Base-by-base conservation (phyloP, 768 basidiomycete genomes). In the Aureoboletus auriporus region DNA sequence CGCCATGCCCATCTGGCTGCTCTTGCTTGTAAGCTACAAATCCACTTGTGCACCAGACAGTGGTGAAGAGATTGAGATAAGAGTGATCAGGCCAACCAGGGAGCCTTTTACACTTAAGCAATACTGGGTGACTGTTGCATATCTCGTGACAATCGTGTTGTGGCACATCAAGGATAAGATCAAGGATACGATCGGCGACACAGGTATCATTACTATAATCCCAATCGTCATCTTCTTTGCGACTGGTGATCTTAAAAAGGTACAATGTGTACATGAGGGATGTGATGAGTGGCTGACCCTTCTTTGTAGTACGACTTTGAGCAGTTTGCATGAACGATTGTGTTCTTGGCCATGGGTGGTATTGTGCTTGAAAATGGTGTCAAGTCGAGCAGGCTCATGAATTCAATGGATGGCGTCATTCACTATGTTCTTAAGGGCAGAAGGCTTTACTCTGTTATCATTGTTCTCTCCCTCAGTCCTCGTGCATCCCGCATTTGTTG, bases 291-390 rank as follows among this genome's bases (percentile, higher is more conserved):
- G 29, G 46, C 33, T 57, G 28, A 52, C 14, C 16, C n/a, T n/a
- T 31, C 6, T 42, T 33, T 35, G 14, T 62, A 93, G 91, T 90
- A 92, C 51, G 93, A 96, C 68, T 97, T 95, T 65, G 92, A 95
- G 61, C 89, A 91, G 60, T 92, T 93, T 67, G 77, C 87, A 49
- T 95, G 93, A 93, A 86, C 86, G 7, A 92, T 95, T 46, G 92
- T 97, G 26, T 95, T 95, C 71, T 76, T 95, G 50, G 92, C 93
- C 5, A 99, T 97, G 96, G 95, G 95, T 20, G 96, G 96, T 34
- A 94, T 97, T 44, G 92, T 93, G 0, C 79, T 98, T 4, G 96
- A 95, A 47, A 88, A 95, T 59, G 94, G 93, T 6, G 95, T 98
- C 13, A 77, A 80, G 36, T 84, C 89, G 6, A 93, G 91, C 46